Percentiles rank a stretch among this genome's conserved stretches.
These are phyloP conservation scores for Aquilaria agallochum DNA, from an alignment of 441 rosid species.

Conservation along the genomic window DNA sequence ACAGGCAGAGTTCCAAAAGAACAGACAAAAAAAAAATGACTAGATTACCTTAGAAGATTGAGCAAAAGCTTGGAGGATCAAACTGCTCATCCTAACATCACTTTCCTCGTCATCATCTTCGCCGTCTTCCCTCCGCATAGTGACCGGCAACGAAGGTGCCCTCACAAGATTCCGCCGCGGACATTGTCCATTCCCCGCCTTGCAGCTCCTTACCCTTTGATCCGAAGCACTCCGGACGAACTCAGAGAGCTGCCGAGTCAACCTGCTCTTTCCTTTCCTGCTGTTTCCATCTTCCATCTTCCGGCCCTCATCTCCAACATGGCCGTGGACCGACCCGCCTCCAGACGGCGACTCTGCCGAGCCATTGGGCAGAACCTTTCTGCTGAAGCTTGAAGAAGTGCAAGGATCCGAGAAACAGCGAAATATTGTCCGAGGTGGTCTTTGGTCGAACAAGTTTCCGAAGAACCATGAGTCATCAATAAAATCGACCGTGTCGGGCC, in stretches of 20 bases:
- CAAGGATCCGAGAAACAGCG: slow-evolving; percentile 79
- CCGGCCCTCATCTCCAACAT: slow-evolving; percentile 21
- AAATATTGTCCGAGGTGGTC: slow-evolving; percentile 27
- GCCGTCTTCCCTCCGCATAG: slow-evolving; percentile 23
- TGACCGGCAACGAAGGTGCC: slow-evolving; percentile 60
- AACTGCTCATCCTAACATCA: slow-evolving; percentile 51
- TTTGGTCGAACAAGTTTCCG: slow-evolving; percentile 37
- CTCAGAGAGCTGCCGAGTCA: slow-evolving; percentile 34
- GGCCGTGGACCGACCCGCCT: slow-evolving; percentile 6
- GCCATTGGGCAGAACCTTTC: slow-evolving; percentile 11
- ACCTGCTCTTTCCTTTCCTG: slow-evolving; percentile 29
- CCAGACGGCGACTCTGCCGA: slow-evolving; percentile 1
- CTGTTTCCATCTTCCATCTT: slow-evolving; percentile 10
- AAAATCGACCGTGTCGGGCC: slow-evolving; percentile 43
- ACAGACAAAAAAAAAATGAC: slow-evolving; percentile 4
- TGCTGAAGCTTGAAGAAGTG: slow-evolving; percentile 34
- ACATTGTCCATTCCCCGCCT: slow-evolving; percentile 1
- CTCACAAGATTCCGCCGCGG: slow-evolving; percentile 34
- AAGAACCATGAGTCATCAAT: slow-evolving; percentile 79
- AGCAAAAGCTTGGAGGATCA: slow-evolving; percentile 65
- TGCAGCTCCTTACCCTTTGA: slow-evolving; percentile 7
- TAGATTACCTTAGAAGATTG: slow-evolving; percentile 30
- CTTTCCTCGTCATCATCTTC: slow-evolving; percentile 32
- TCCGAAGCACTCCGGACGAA: slow-evolving; percentile 18
- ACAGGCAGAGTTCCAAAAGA: no score